Evolutionary conservation across 164 flowering plant species (phyloP), one percentile per base, ranked within the genome.

Genomic region (Echeveria elegans): DNA sequence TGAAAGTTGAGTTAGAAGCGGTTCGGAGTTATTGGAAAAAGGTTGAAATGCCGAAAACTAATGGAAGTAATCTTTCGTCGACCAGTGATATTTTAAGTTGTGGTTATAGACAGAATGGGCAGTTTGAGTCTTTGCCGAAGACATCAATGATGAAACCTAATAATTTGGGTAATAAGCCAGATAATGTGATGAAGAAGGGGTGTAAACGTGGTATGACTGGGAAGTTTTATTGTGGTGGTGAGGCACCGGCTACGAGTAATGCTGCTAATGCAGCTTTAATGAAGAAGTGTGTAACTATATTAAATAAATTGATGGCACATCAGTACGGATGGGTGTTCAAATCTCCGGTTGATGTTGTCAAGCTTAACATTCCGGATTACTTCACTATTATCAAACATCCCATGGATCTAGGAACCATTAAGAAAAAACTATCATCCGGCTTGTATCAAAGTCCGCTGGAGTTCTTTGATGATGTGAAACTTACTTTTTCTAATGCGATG

Each of bases 401-500:
- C 2, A 85, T 83, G 87, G 89, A 85, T 74, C 69, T 85, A 45
- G 86, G 86, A 50, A 83, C 86, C 26, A 36, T 83, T 34, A 83
- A 77, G 71, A 70, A 28, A 19, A 80, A 76, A 70, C 41, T 88
- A 52, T 68, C 73, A 29, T 69, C 93, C 0, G 82, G 86, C 43
- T 66, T 68, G 3, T 91, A 88, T 68, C 72, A 77, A 6, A 77
- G 71, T 64, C 88, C 96, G 0, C 52, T 71, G 72, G 92, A 72
- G 8, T 91, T 87, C 81, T 71, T 66, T 68, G 86, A 76, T 30
- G 97, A 91, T 78, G 96, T 91, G 76, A 82, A 88, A 78, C 89
- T 86, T 65, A 86, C 97, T 11, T 88, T 91, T 71, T 75, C 79
- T 11, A 91, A 91, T 82, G 92, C 96, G 32, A 80, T 77, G 89